Evolutionary conservation across 345 rosid species (phyloP).

Genomic region (Eucalyptus fibrosa): DNA sequence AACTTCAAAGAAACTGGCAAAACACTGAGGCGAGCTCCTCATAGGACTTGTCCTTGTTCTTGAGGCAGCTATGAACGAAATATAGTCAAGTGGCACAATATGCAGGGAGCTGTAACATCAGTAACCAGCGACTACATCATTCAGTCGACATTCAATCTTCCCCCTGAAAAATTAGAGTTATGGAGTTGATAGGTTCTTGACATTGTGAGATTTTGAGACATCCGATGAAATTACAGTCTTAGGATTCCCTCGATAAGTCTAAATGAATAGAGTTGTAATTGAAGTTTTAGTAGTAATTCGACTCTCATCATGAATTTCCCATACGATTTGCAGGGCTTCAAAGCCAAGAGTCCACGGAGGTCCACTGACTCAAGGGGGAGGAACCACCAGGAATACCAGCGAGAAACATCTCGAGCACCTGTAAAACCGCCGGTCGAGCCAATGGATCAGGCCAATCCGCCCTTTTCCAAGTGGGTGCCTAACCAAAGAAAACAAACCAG

Average conservation of each 20-base stretch:
- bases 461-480: not conserved
- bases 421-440: not conserved
- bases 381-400: not conserved
- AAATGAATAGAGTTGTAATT: not conserved
- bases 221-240: not conserved
- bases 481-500: not conserved
- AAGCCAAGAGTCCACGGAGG: not conserved
- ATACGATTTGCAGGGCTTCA: not conserved
- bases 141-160: not conserved
- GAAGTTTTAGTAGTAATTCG: not conserved
- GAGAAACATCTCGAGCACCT: not conserved
- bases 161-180: not conserved
- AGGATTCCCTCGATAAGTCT: not conserved
- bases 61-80: not conserved
- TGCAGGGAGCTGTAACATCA: not conserved
- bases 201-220: not conserved
- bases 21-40: not conserved
- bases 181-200: not conserved
- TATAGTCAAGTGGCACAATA: not conserved
- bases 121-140: not conserved
- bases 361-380: not conserved
- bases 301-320: not conserved
- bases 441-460: not conserved
- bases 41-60: not conserved
- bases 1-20: not conserved